Evolutionary conservation across 805 yeast species (phyloP).

Genomic region (Teunomyces tritomae): DNA sequence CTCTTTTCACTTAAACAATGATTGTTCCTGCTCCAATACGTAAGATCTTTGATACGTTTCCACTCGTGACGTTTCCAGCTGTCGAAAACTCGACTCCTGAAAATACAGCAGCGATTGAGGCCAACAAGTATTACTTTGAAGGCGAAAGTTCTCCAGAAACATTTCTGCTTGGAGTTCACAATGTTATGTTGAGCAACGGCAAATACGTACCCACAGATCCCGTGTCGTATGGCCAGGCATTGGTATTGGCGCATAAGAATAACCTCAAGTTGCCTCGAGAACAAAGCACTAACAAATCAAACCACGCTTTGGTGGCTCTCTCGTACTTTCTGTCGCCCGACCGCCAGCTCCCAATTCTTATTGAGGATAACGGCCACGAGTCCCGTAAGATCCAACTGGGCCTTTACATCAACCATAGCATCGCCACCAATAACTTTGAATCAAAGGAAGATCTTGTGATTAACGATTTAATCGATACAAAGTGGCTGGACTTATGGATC

Average conservation of each 20-base stretch:
- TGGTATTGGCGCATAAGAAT: conserved; percentile 47
- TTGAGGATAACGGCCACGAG: conserved; percentile 34
- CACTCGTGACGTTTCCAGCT: conserved; percentile 43
- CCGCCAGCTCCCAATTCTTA: conserved; percentile 51
- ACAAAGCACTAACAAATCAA: conserved; percentile 16
- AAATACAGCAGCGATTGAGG: conserved; percentile 7
- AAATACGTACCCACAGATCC: conserved; percentile 57
- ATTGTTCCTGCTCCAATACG: conserved; percentile 43
- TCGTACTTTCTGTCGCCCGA: conserved; percentile 50
- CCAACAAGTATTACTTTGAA: conserved; percentile 12
- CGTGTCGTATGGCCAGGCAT: conserved; percentile 45
- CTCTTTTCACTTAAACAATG: conserved; percentile 7
- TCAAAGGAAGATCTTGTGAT: conserved; percentile 2
- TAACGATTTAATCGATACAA: conserved; percentile 41
- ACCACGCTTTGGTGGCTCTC: conserved; percentile 35
- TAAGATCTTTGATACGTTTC: conserved; percentile 50
- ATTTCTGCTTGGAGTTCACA: conserved; percentile 56
- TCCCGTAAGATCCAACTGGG: conserved; percentile 1
- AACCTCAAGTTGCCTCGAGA: conserved; percentile 17
- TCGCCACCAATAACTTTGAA: conserved; percentile 8
- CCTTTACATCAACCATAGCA: conserved; percentile 5
- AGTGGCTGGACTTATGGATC: conserved; percentile 52
- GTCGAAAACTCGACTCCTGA: conserved; percentile 17
- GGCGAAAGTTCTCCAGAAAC: conserved; percentile 7
- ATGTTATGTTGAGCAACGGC: conserved; percentile 28